Evolutionary conservation across 495 filamentous ascomycete species (phyloP).

Genomic region (Aspergillus homomorphus): DNA sequence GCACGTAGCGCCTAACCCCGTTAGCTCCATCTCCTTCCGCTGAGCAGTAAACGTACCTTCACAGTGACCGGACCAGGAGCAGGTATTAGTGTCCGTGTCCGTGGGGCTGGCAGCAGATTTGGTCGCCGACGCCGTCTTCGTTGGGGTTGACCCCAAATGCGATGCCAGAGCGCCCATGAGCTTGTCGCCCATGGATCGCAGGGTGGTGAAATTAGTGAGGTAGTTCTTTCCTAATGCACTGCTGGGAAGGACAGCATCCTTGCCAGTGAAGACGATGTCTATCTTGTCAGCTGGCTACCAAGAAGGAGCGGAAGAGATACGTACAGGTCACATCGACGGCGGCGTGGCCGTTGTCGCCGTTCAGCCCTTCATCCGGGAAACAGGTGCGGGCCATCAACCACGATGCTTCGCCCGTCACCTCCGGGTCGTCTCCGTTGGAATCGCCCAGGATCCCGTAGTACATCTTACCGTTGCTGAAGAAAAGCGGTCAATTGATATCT

Average conservation of each 20-base stretch:
- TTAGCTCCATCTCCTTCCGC: background rate
- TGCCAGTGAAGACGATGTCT: slow-evolving; percentile 38
- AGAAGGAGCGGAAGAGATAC: background rate
- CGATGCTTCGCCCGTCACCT: slow-evolving; percentile 39
- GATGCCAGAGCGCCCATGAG: slow-evolving; percentile 35
- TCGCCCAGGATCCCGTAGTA: slow-evolving; percentile 42
- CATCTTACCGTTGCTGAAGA: slow-evolving; percentile 35
- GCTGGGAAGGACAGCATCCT: slow-evolving; percentile 27
- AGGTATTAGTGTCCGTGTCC: slow-evolving; percentile 3
- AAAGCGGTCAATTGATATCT: background rate
- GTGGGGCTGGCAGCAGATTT: slow-evolving; percentile 6
- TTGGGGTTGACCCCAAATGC: slow-evolving; percentile 13
- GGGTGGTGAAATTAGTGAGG: slow-evolving; percentile 34
- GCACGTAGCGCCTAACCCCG: slow-evolving; percentile 20
- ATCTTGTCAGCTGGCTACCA: background rate
- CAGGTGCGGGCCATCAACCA: slow-evolving; percentile 41
- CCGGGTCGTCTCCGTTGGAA: slow-evolving; percentile 31
- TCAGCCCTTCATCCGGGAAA: slow-evolving; percentile 34
- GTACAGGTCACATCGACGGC: slow-evolving; percentile 36
- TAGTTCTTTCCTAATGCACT: slow-evolving; percentile 33
- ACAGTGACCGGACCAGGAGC: slow-evolving; percentile 24
- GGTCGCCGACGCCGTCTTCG: slow-evolving; percentile 7
- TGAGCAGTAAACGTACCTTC: slow-evolving; percentile 12
- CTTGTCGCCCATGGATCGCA: slow-evolving; percentile 34
- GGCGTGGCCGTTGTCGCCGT: slow-evolving; percentile 31